These are phyloP conservation scores for Thalassiosira profunda DNA, from an alignment of 108 stramenopile genomes.

Conservation along the genomic window DNA sequence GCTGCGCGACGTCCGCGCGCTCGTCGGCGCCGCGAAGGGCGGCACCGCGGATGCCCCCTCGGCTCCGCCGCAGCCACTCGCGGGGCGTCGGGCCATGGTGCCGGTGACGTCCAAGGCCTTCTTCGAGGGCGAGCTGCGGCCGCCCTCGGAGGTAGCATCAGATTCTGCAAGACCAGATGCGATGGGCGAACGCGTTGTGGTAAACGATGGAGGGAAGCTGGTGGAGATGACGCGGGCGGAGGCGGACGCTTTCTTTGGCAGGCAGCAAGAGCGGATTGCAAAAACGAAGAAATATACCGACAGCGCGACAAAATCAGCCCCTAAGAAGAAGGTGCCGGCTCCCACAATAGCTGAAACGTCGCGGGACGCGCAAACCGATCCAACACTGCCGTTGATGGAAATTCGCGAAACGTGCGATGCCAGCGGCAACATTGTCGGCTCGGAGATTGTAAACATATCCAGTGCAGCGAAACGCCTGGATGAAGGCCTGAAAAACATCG, in stretches of 20 bases:
- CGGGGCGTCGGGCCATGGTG: slow-evolving; percentile 34
- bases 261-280: background rate
- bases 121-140: slow-evolving; percentile 43
- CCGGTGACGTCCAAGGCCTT: slow-evolving; percentile 43
- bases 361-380: background rate
- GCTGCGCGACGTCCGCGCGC: slow-evolving; percentile 12
- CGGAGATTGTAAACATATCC: slow-evolving; percentile 43
- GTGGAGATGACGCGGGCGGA: slow-evolving; percentile 28
- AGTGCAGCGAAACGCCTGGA: slow-evolving; percentile 35
- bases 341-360: no score
- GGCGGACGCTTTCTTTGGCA: slow-evolving; percentile 15
- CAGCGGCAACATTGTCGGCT: slow-evolving; percentile 11
- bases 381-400: slow-evolving; percentile 28
- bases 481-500: slow-evolving; percentile 17
- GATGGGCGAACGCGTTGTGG: slow-evolving; percentile 7
- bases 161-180: background rate
- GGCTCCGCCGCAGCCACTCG: slow-evolving; percentile 4
- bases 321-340: background rate
- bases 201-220: slow-evolving; percentile 8
- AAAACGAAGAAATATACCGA: background rate
- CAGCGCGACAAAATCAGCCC: background rate
- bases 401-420: slow-evolving; percentile 45
- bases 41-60: background rate
- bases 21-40: slow-evolving; percentile 6
- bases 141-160: background rate